phyloP scores from a whole-genome alignment of 495 filamentous ascomycete genomes.

The Penicillium paradoxum region DNA sequence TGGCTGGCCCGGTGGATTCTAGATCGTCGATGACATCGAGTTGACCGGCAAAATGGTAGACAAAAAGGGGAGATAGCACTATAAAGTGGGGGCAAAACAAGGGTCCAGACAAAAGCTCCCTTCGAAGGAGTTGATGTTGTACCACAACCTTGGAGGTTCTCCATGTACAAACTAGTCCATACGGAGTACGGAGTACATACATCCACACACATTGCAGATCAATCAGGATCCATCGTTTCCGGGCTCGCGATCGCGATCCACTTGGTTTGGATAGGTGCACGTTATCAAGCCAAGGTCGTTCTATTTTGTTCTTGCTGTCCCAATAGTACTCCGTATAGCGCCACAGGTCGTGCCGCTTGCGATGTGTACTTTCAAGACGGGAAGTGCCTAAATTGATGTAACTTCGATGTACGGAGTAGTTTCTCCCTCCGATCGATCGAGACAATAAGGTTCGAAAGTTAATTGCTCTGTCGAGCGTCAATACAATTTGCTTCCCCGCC shows the following conservation, averaged over 20 bases:
- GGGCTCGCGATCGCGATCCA: slow-evolving; percentile 4
- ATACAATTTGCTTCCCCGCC: not conserved
- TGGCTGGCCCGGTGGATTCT: too few relatives aligned
- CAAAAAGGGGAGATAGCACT: not conserved
- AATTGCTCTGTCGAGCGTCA: slow-evolving; percentile 5
- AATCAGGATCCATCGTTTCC: slow-evolving; percentile 8
- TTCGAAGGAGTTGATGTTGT: not conserved
- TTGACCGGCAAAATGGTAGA: not conserved
- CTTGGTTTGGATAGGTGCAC: slow-evolving; percentile 9
- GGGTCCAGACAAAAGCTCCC: not conserved
- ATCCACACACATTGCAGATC: slow-evolving; percentile 12
- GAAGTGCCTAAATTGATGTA: slow-evolving; percentile 3
- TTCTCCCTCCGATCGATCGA: slow-evolving; percentile 24
- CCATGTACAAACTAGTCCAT: too few relatives aligned
- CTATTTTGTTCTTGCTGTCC: not conserved
- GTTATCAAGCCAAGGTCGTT: not conserved
- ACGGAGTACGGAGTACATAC: not conserved
- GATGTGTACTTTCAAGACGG: slow-evolving; percentile 9
- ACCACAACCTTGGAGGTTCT: not conserved
- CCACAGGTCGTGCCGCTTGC: slow-evolving; percentile 8
- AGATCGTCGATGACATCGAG: not conserved
- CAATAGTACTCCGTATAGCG: not conserved
- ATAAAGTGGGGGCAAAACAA: not conserved
- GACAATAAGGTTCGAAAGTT: slow-evolving; percentile 12
- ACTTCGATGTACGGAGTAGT: slow-evolving; percentile 17